phyloP scores from a whole-genome alignment of 306 rosid species.

The Senna siamea region DNA sequence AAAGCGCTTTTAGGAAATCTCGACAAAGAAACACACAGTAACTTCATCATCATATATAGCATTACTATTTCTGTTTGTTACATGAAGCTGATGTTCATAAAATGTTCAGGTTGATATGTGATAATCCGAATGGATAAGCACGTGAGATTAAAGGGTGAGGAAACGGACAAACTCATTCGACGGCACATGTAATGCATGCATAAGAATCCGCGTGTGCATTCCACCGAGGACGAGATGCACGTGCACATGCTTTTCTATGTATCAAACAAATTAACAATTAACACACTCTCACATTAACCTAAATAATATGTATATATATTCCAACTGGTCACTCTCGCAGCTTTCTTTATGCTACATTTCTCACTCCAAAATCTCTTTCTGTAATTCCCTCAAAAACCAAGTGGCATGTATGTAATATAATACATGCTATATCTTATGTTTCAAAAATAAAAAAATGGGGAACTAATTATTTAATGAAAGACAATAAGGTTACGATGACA shows the following conservation, averaged over 20 bases:
- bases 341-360: neutral
- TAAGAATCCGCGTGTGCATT: slow-evolving; percentile 48
- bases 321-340: neutral
- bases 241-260: slow-evolving; percentile 33
- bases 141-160: slow-evolving; percentile 24
- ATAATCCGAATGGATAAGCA: too few species aligned
- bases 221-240: slow-evolving; percentile 42
- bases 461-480: too few species aligned
- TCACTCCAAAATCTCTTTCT: neutral
- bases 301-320: too few species aligned
- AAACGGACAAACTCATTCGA: slow-evolving; percentile 52
- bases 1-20: neutral
- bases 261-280: too few species aligned
- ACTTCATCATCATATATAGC: neutral
- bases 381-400: neutral
- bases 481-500: too few species aligned
- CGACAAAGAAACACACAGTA: neutral
- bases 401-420: slow-evolving; percentile 9
- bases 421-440: neutral
- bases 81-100: too few species aligned
- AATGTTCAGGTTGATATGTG: too few species aligned
- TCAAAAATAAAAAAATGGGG: neutral
- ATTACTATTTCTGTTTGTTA: too few species aligned
- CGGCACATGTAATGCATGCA: slow-evolving; percentile 50
- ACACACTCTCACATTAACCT: too few species aligned